Evolutionary conservation across 208 protist genomes (phyloP), one percentile per base, ranked within the genome.

Genomic region (Crithidia fasciculata): DNA sequence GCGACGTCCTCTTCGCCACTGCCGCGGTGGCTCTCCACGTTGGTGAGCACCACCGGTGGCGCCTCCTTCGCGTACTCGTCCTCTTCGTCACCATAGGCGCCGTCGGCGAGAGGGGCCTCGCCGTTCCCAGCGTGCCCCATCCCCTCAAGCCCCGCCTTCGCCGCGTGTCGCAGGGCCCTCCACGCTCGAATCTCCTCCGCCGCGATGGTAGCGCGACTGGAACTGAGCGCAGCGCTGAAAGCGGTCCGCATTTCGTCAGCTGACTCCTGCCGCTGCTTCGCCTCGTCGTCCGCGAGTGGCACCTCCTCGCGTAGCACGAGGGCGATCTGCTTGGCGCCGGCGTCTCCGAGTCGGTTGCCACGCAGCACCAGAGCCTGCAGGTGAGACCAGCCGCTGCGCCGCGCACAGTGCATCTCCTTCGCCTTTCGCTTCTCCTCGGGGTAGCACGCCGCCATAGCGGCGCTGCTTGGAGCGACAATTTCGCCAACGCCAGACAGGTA

Each of bases 371-470:
- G 62, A 37, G 71, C 69, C 58, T 91, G 76, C 36, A 96, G 49
- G 47, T 76, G 90, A 18, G 88, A 93, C 92, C 92, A 96, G 8
- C 92, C 92, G 64, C 87, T 93, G 15, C 88, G 86, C 12, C 87
- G 83, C 39, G 77, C 61, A 69, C 89, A 92, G 62, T 85, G 89
- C 50, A 72, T 74, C 52, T 87, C 86, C 36, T 86, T 84, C n/a
- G 40, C 62, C 16, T 76, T 45, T 43, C 82, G 81, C 58, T 84
- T 79, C 69, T 95, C 90, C 43, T 44, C 39, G 40, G 57, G 12
- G 19, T 55, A 54, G n/a, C 58, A n/a, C 36, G 53, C 45, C 36
- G 50, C 65, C 13, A 78, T 72, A 0, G 40, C 2, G 8, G 0
- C 50, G 49, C 50, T 72, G 65, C 43, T 74, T 15, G n/a, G 69